Conservation (phyloP, 2,329 filamentous ascomycete species). For the Sarocladiaceae sp. region DNA sequence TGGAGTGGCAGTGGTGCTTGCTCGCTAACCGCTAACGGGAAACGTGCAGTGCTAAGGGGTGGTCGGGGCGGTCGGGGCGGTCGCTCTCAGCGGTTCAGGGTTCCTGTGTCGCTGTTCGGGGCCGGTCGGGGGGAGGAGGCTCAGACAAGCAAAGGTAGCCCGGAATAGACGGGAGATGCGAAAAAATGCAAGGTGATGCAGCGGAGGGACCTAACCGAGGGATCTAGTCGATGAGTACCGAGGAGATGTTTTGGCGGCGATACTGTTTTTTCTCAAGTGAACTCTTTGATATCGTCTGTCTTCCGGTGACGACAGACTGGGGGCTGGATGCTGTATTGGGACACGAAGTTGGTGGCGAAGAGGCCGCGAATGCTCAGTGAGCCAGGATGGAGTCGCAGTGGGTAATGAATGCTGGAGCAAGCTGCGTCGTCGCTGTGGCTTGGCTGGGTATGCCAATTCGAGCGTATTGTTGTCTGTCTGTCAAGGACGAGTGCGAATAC, state of each 20-base stretch:
- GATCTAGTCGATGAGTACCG: not conserved
- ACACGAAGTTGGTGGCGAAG: conserved; percentile 4
- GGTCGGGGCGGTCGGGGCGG: not conserved
- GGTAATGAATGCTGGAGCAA: too few species aligned
- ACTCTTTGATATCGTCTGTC: not conserved
- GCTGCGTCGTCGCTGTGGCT: too few species aligned
- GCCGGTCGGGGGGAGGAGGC: not conserved
- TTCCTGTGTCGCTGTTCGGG: too few species aligned
- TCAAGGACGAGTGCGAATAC: too few species aligned
- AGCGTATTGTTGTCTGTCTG: too few species aligned
- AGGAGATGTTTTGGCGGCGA: not conserved
- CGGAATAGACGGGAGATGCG: conserved; percentile 6
- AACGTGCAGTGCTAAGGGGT: too few species aligned
- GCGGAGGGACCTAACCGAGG: conserved; percentile 6
- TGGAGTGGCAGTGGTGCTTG: conserved; percentile 3
- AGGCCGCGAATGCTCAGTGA: conserved; percentile 4
- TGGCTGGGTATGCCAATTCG: too few species aligned
- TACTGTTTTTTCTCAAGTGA: not conserved
- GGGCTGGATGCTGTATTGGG: not conserved
- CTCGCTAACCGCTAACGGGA: conserved; percentile 1
- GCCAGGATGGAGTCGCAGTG: conserved; percentile 5
- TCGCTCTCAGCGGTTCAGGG: not conserved
- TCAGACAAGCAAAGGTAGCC: conserved; percentile 1
- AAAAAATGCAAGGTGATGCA: not conserved
- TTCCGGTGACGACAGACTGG: conserved; percentile 6